Base-by-base conservation (phyloP, 768 basidiomycete genomes). In the Russula dissimulans region DNA sequence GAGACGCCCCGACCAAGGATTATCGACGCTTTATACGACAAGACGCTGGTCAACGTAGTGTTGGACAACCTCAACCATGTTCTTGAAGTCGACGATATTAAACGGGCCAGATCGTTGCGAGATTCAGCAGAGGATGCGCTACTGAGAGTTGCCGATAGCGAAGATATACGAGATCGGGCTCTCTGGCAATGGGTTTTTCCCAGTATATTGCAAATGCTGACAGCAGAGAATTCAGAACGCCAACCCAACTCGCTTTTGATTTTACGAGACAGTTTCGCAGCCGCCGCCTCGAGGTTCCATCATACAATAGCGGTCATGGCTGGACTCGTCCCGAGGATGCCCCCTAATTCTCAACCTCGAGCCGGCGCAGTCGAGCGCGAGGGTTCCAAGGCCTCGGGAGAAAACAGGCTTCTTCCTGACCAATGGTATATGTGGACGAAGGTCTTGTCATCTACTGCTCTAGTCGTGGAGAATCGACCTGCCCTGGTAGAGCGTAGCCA, bases 351-450 rank as follows among this genome's bases (percentile, higher is more conserved):
- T 18, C 67, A 79, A 15, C 71, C 72, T 43, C 78, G 82, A 17
- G 69, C 71, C 5, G 71, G 72, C 45, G 67, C 69, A 12, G 61
- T 69, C 1, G 85, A 85, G 50, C 78, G 76, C 52, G 83, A 85
- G 58, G 80, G 80, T 0, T 66, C 75, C 29, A 81, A 78, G 53
- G 63, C 78, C 7, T 74, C 85, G 12, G 71, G 73, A 41, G 87
- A 89, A 6, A 83, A 84, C 65, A 82, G 76, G 67, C 68, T 70
- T 15, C 69, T 82, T 18, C 77, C 90, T 36, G 82, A 85, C 45
- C 90, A 93, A 71, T 93, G 91, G 91, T 80, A 86, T 60, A 73
- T 84, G 22, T 92, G 91, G 91, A 78, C 91, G 54, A 89, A 89
- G 63, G 78, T 87, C 22, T 78, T 95, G n/a, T 93, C 89, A 64